phyloP scores from a whole-genome alignment of 495 filamentous ascomycete species.

The Jackrogersella multiformis region DNA sequence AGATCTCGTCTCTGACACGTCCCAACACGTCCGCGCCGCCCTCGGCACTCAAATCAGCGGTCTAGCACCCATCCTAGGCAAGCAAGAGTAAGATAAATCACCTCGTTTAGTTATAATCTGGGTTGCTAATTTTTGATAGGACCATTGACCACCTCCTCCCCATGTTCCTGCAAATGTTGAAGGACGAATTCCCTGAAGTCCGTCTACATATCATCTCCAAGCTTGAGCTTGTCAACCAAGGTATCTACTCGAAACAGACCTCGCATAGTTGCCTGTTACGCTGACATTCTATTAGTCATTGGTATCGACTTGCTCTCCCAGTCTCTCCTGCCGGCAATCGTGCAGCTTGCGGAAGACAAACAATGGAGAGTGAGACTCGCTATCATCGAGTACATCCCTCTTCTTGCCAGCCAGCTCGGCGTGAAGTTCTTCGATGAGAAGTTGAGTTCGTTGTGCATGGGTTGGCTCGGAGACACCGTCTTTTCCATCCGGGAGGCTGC shows the following conservation, averaged over 20 bases:
- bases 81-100: conserved; percentile 81
- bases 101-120: neutral
- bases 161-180: conserved; percentile 99
- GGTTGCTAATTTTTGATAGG: conserved; percentile 53
- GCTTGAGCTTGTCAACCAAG: conserved; percentile 96
- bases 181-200: conserved; percentile 98
- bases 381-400: conserved; percentile 98
- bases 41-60: conserved; percentile 97
- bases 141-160: conserved; percentile 96
- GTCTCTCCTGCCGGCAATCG: conserved; percentile 96
- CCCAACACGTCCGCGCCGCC: conserved; percentile 95
- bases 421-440: conserved; percentile 99
- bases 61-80: conserved; percentile 94
- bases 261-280: conserved; percentile 24
- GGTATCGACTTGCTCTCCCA: conserved; percentile 97
- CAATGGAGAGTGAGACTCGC: conserved; percentile 98
- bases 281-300: conserved; percentile 70
- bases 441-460: conserved; percentile 94
- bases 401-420: conserved; percentile 93
- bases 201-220: conserved; percentile 98
- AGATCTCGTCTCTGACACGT: conserved; percentile 93
- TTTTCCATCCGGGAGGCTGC: conserved; percentile 98
- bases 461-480: conserved; percentile 98
- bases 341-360: conserved; percentile 97
- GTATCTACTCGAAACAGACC: conserved; percentile 53